Percentiles rank a stretch among this genome's conserved stretches.
These are phyloP conservation scores for Epichloe gansuensis DNA, from an alignment of 2,329 filamentous ascomycete species.

Conservation along the genomic window DNA sequence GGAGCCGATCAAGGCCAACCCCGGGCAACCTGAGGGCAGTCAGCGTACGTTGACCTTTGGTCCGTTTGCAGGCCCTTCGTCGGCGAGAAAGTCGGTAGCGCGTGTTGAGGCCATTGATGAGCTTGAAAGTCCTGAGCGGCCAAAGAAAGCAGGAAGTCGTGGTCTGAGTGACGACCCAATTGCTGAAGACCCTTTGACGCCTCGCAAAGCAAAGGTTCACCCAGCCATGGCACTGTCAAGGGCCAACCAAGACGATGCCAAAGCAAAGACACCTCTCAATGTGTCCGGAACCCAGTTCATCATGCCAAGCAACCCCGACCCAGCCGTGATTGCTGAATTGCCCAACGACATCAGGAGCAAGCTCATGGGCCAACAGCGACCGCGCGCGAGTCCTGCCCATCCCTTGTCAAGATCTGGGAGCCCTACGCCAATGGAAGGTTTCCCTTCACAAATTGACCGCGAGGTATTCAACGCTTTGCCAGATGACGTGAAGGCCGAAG, in stretches of 20 bases:
- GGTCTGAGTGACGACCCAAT: slow-evolving; percentile 36
- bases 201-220: slow-evolving; percentile 38
- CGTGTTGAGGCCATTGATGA: slow-evolving; percentile 40
- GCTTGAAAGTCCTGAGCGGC: slow-evolving; percentile 22
- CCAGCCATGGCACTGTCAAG: slow-evolving; percentile 39
- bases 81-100: slow-evolving; percentile 25
- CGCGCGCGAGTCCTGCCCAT: slow-evolving; percentile 10
- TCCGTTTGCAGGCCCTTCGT: slow-evolving; percentile 27
- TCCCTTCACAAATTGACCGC: slow-evolving; percentile 71
- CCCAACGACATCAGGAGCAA: slow-evolving; percentile 71
- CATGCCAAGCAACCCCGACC: slow-evolving; percentile 71
- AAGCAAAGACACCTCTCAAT: slow-evolving; percentile 59
- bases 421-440: slow-evolving; percentile 27
- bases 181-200: slow-evolving; percentile 40
- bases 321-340: slow-evolving; percentile 67
- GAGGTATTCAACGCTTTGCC: slow-evolving; percentile 76
- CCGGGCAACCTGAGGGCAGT: slow-evolving; percentile 46
- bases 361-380: slow-evolving; percentile 50
- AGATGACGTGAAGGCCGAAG: slow-evolving; percentile 71
- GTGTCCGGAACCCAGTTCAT: slow-evolving; percentile 83
- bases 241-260: slow-evolving; percentile 34
- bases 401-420: slow-evolving; percentile 24
- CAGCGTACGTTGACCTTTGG: slow-evolving; percentile 70
- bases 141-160: slow-evolving; percentile 16
- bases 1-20: slow-evolving; percentile 55